Conservation (phyloP, 192 early-diverging fungal genomes). For the Allomyces arbusculus region DNA sequence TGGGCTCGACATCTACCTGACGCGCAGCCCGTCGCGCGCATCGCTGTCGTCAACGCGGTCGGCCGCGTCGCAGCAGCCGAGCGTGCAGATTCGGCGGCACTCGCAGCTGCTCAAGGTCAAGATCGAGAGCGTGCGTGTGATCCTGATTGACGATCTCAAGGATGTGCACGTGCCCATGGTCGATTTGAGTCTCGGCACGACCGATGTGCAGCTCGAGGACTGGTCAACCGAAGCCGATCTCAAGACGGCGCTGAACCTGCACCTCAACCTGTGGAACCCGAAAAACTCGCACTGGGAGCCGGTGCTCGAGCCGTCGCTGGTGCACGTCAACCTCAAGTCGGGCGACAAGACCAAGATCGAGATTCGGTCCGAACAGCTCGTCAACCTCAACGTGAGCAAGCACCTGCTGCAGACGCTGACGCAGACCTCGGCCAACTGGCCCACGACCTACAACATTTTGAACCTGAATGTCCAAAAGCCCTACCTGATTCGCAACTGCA, state of each 20-base stretch:
- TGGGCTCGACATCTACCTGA: too few species aligned
- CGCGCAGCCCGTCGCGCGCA: neutral
- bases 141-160: constrained; percentile 87
- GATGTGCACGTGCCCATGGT: constrained; percentile 68
- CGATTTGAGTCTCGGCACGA: constrained; percentile 59
- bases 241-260: constrained; percentile 43
- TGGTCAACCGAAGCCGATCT: constrained; percentile 45
- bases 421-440: neutral
- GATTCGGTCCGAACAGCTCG: constrained; percentile 40
- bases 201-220: constrained; percentile 55
- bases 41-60: neutral
- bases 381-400: constrained; percentile 78
- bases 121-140: constrained; percentile 45
- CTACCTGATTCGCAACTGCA: constrained; percentile 73
- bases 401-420: constrained; percentile 38
- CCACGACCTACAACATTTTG: neutral
- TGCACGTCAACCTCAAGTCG: constrained; percentile 25
- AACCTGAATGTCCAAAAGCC: constrained; percentile 31
- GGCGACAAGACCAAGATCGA: constrained; percentile 27
- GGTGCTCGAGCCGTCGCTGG: constrained; percentile 74
- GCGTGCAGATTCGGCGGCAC: neutral
- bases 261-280: constrained; percentile 86
- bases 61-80: neutral
- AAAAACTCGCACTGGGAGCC: constrained; percentile 99
- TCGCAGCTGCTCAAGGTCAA: constrained; percentile 23